Evolutionary conservation across 179 eudicot genomes (phyloP).

Genomic region (Spinacia oleracea): DNA sequence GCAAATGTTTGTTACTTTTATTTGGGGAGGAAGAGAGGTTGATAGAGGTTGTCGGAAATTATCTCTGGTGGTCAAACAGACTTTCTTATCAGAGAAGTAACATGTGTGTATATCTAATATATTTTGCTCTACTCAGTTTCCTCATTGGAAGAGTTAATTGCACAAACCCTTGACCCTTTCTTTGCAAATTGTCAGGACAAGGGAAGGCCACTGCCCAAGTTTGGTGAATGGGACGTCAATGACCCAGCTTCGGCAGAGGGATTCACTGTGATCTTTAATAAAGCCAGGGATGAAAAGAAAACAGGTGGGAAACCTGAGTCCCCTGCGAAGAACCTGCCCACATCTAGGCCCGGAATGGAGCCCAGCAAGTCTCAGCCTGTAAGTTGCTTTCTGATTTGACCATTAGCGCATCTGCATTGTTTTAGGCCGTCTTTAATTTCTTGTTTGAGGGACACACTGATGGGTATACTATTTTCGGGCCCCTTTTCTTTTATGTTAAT

Average conservation of each 20-base stretch:
- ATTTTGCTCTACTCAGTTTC: not conserved
- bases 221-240: constrained; percentile 97
- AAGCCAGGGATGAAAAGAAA: constrained; percentile 91
- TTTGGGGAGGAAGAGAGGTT: not conserved
- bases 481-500: not conserved
- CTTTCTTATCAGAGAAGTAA: not conserved
- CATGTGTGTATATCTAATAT: not conserved
- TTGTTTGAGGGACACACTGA: not conserved
- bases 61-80: constrained; percentile 1
- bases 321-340: constrained; percentile 55
- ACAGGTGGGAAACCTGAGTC: constrained; percentile 76
- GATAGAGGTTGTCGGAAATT: not conserved
- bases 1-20: not conserved
- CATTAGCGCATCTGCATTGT: not conserved
- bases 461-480: not conserved
- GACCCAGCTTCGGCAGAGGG: constrained; percentile 97
- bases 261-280: constrained; percentile 86
- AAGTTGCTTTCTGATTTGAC: constrained; percentile 37
- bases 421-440: not conserved
- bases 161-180: constrained; percentile 4
- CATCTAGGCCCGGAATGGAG: constrained; percentile 46
- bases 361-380: constrained; percentile 66
- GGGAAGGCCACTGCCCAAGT: constrained; percentile 90
- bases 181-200: constrained; percentile 51
- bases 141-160: not conserved